Percentiles rank a stretch among this genome's conserved stretches.
phyloP scores from a whole-genome alignment of 2,329 filamentous ascomycete genomes.

The Monilinia vaccinii-corymbosi region DNA sequence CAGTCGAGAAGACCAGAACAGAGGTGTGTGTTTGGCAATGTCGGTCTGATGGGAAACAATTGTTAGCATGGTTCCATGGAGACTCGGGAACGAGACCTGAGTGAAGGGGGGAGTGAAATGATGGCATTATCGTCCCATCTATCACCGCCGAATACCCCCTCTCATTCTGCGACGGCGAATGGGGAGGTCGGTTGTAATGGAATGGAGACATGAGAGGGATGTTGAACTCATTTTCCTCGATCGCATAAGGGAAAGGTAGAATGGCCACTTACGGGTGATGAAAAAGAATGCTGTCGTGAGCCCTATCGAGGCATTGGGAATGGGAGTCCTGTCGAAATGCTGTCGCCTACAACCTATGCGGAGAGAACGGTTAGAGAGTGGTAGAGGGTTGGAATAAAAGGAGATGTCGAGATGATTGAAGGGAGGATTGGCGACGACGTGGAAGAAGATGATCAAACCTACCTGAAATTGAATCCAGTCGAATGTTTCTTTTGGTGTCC shows the following conservation, averaged over 20 bases:
- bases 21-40: constrained; percentile 15
- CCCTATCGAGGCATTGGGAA: constrained; percentile 30
- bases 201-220: constrained; percentile 9
- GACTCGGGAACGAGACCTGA: constrained; percentile 16
- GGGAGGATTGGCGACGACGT: constrained; percentile 9
- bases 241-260: constrained; percentile 27
- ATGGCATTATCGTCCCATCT: constrained; percentile 23
- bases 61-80: constrained; percentile 20
- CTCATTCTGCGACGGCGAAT: constrained; percentile 16
- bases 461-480: constrained; percentile 16
- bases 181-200: constrained; percentile 12
- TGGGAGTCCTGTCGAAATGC: constrained; percentile 23
- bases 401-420: constrained; percentile 10
- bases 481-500: constrained; percentile 11
- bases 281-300: constrained; percentile 25
- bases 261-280: constrained; percentile 27
- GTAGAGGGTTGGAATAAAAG: constrained; percentile 10
- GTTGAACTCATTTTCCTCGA: constrained; percentile 21
- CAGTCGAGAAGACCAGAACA: constrained; percentile 15
- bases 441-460: constrained; percentile 15
- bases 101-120: constrained; percentile 19
- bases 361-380: constrained; percentile 18
- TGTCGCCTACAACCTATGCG: constrained; percentile 4
- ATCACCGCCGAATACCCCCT: constrained; percentile 19
- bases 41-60: constrained; percentile 14